Conservation (phyloP, 2,329 filamentous ascomycete genomes). For the Claviceps spartinae region DNA sequence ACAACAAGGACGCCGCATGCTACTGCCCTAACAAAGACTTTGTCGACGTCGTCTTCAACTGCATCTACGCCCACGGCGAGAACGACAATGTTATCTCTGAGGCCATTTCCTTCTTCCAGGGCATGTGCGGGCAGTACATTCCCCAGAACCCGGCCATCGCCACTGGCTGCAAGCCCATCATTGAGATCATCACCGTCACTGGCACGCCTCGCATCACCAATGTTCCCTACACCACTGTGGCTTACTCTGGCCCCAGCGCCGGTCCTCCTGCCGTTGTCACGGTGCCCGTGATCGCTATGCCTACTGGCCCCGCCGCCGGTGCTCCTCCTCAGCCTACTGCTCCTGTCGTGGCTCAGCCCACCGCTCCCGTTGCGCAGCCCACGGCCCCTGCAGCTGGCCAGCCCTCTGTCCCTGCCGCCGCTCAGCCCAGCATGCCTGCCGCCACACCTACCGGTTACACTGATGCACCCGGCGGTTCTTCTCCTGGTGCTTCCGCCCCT, state of each 20-base stretch:
- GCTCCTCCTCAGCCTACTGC: conserved; percentile 7
- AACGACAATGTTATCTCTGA: conserved; percentile 51
- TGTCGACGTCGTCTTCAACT: conserved; percentile 66
- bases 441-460: conserved; percentile 6
- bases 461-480: neutral
- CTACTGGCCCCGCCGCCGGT: conserved; percentile 15
- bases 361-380: conserved; percentile 1
- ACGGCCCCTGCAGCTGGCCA: conserved; percentile 2
- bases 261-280: conserved; percentile 31
- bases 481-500: neutral
- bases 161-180: conserved; percentile 55
- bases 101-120: conserved; percentile 74
- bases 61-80: conserved; percentile 64
- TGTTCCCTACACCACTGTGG: conserved; percentile 37
- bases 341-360: conserved; percentile 4
- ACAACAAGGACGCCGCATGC: conserved; percentile 73
- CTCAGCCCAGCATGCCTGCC: conserved; percentile 7
- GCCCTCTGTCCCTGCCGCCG: neutral
- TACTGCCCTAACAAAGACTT: conserved; percentile 74
- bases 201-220: conserved; percentile 36
- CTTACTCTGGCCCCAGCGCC: conserved; percentile 34
- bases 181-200: conserved; percentile 44
- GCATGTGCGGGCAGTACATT: conserved; percentile 71
- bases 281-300: conserved; percentile 40
- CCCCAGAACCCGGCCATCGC: conserved; percentile 72